Evolutionary conservation across 805 yeast species (phyloP).

Genomic region (Lachancea fermentati): DNA sequence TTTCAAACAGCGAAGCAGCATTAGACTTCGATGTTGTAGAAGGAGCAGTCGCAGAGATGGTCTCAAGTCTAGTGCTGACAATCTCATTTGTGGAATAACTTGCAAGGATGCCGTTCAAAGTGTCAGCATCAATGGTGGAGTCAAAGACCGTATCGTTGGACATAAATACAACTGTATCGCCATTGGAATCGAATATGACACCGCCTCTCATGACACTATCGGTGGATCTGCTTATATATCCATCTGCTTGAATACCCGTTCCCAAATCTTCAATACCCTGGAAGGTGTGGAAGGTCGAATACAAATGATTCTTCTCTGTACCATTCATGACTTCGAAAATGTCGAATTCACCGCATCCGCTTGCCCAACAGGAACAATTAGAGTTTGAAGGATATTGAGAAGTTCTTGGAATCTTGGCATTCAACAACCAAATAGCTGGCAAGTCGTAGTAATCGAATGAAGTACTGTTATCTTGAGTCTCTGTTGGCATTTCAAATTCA

Average conservation of each 20-base stretch:
- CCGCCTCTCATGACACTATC: slow-evolving; percentile 58
- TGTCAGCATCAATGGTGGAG: slow-evolving; percentile 38
- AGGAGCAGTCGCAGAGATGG: slow-evolving; percentile 36
- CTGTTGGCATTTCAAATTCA: slow-evolving; percentile 63
- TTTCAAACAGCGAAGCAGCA: slow-evolving; percentile 18
- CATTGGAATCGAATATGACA: slow-evolving; percentile 58
- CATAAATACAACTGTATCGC: slow-evolving; percentile 56
- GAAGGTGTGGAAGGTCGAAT: slow-evolving; percentile 67
- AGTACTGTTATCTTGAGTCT: slow-evolving; percentile 35
- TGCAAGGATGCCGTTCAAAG: slow-evolving; percentile 42
- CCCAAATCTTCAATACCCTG: slow-evolving; percentile 57
- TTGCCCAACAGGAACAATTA: slow-evolving; percentile 70
- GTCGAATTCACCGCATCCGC: slow-evolving; percentile 78
- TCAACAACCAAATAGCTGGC: slow-evolving; percentile 76
- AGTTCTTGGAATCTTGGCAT: slow-evolving; percentile 69
- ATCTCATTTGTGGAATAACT: slow-evolving; percentile 28
- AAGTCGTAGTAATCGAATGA: slow-evolving; percentile 41
- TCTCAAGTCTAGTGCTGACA: slow-evolving; percentile 28
- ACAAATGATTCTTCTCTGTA: slow-evolving; percentile 50
- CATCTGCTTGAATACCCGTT: slow-evolving; percentile 52
- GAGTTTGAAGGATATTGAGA: slow-evolving; percentile 55
- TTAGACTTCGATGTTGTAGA: slow-evolving; percentile 25
- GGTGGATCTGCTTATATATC: slow-evolving; percentile 52
- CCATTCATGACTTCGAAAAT: slow-evolving; percentile 67
- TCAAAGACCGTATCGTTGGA: slow-evolving; percentile 49